These are phyloP conservation scores for Yamadazyma songkhlaensis DNA, from an alignment of 1,139 yeast species.

Conservation along the genomic window DNA sequence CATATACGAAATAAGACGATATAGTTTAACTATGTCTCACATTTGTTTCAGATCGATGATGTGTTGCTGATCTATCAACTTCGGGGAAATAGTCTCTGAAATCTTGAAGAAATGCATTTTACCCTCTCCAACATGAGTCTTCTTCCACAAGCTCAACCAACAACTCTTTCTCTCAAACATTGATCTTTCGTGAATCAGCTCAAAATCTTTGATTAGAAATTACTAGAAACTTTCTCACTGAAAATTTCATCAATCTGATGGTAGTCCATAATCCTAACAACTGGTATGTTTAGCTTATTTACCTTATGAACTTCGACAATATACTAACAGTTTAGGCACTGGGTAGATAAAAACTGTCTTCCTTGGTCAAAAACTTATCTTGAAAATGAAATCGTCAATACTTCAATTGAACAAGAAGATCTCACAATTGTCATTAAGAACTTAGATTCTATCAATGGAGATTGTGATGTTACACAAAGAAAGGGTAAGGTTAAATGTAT, in stretches of 20 bases:
- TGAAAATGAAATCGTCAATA: constrained; percentile 37
- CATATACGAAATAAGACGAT: too few species aligned
- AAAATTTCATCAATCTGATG: constrained; percentile 31
- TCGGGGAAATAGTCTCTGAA: too few species aligned
- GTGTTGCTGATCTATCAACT: too few species aligned
- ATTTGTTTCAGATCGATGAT: too few species aligned
- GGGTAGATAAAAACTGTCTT: constrained; percentile 78
- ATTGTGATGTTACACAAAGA: constrained; percentile 79
- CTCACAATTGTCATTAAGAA: constrained; percentile 34
- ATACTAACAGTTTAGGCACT: constrained; percentile 55
- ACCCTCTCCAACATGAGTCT: too few species aligned
- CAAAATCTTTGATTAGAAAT: constrained; percentile 7
- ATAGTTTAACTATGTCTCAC: too few species aligned
- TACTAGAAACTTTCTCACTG: constrained; percentile 9
- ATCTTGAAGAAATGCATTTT: too few species aligned
- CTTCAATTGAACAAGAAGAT: constrained; percentile 32
- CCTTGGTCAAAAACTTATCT: constrained; percentile 72
- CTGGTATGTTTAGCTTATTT: constrained; percentile 49
- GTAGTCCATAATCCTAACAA: constrained; percentile 82
- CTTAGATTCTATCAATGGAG: constrained; percentile 56
- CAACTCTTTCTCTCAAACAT: too few species aligned
- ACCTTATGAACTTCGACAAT: not conserved
- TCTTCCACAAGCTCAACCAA: too few species aligned
- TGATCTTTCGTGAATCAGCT: not conserved
- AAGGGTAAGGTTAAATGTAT: constrained; percentile 77